Evolutionary conservation across 1,139 yeast species (phyloP), one percentile per base, ranked within the genome.

Genomic region (Groenewaldozyma sp.): DNA sequence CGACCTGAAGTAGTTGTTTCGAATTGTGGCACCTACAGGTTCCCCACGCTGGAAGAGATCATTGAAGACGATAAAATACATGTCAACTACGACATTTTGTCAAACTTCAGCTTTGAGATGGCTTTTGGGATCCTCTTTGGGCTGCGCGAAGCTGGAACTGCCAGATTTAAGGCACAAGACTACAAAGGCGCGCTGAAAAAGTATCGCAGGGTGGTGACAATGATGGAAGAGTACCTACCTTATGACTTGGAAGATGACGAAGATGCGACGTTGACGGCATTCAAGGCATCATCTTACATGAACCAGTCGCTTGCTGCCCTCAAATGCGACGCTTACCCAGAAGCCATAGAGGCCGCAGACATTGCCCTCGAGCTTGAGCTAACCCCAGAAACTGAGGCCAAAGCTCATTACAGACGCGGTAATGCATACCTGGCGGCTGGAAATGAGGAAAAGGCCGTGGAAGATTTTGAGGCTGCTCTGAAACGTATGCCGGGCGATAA

Each of bases 381-480:
- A 39, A 81, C 74, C 40, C 74, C 76, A 50, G 76, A 83, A 22
- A 13, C 33, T 6, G 74, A 72, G 58, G 86, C 94, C 6, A 88
- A 88, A 67, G 95, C 95, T 0, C 67, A 74, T 39, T 88, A 82
- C 66, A 77, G 96, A 58, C 78, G 86, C 62, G 96, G 95, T 28
- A 67, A 41, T 24, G 55, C 48, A 4, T 39, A 45, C 29, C 29
- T 50, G 34, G 31, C 43, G 22, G 42, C 43, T 11, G 79, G 79
- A 52, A 78, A 83, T 53, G 83, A 81, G 45, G 84, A 77, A 18
- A 70, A 67, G 41, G 94, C 95, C 0, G 66, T 80, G 43, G 58
- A 60, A 16, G 78, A 76, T 46, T 73, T 86, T 42, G 74, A 76
- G 48, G 65, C 70, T 44, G 96, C 96, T 0, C 64, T 76, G 35